Evolutionary conservation across 2,329 filamentous ascomycete genomes (phyloP), one percentile per base, ranked within the genome.

Genomic region (Aciculosporium take): DNA sequence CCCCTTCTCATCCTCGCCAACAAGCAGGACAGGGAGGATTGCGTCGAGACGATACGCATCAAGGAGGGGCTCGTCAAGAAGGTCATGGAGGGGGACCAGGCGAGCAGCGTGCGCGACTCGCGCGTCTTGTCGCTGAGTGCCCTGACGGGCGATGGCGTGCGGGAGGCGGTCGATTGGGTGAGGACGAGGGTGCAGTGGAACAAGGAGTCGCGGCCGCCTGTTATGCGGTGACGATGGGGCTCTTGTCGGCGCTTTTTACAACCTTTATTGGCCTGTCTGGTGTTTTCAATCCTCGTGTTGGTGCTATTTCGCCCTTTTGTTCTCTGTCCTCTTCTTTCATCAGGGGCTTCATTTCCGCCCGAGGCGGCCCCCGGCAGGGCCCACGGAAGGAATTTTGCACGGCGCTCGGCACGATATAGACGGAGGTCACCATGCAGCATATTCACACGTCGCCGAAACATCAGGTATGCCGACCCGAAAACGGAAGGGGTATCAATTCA

Each of bases 11-110:
- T 98, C 37, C 66, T 98, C 49, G 91, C 91, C 46, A 98, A 98
- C 60, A 98, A 98, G 65, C 91, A 98, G 65, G 91, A 98, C 60
- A 69, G 89, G 2, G 91, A 98, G 63, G 91, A 96, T 62, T 96
- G 89, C 52, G 84, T 96, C 40, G 91, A 98, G 69, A 91, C 95
- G 2, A 89, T 96, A 45, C 72, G 87, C 49, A 95, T 98, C 57
- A 98, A 98, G 65, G 91, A 98, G 61, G 91, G 89, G 0, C 69
- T 96, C 41, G 88, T 98, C 39, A 82, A 94, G 63, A 87, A 84
- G 65, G 88, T 98, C 18, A 91, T 94, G 67, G 88, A 96, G 67
- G 85, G 91, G 17, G 85, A 94, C 57, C 91, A 89, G 64, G 86
- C 86, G 0, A 74, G 72, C 32, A 83, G 79, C 48, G 85, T 95